These are phyloP conservation scores for Dactylis glomerata DNA, from an alignment of 176 grass and related monocot species.

Conservation along the genomic window DNA sequence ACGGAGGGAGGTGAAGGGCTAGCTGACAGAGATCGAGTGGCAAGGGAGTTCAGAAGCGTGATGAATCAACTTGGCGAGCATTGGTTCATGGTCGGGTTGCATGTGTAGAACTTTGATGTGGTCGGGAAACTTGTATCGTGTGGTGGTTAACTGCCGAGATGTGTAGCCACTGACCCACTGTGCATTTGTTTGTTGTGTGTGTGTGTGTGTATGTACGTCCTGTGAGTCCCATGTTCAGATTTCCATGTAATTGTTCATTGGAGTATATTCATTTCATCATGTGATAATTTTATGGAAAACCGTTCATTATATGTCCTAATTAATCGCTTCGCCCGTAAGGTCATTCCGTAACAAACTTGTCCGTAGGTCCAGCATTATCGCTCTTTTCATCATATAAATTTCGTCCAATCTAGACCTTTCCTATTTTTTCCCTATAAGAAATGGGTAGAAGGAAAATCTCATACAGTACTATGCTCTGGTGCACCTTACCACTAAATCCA, in stretches of 20 bases:
- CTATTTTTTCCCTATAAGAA: too few species aligned
- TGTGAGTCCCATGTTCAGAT: neutral
- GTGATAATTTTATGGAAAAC: neutral
- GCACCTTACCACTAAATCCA: too few species aligned
- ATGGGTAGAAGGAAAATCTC: too few species aligned
- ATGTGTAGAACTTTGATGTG: neutral
- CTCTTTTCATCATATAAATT: too few species aligned
- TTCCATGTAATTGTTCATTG: constrained; percentile 16
- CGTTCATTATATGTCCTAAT: neutral
- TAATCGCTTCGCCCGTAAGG: neutral
- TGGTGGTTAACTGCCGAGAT: neutral
- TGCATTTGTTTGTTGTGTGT: neutral
- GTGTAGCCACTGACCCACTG: neutral
- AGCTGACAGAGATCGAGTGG: neutral
- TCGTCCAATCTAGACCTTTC: too few species aligned
- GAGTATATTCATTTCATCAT: neutral
- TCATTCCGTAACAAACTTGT: too few species aligned
- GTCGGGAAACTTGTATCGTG: neutral
- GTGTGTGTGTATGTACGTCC: neutral
- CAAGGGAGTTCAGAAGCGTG: neutral
- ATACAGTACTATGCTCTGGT: too few species aligned
- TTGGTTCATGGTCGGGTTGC: neutral
- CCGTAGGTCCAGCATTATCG: too few species aligned
- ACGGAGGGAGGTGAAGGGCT: constrained; percentile 33
- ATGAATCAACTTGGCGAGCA: neutral